Base-by-base conservation (phyloP, 441 rosid genomes). In the Erodium moschatum region DNA sequence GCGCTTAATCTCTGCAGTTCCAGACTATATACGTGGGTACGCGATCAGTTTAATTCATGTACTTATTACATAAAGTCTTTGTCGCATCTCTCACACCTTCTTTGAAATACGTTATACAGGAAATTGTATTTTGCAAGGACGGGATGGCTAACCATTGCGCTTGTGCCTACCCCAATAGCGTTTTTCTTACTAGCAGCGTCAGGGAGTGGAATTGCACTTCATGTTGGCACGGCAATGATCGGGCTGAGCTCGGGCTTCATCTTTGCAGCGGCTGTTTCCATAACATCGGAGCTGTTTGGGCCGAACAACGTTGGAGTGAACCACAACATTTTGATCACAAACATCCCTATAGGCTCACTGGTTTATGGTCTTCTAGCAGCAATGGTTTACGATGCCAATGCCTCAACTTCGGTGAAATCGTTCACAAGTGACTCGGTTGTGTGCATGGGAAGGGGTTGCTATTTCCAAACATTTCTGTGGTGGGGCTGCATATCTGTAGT, bases 231-330 rank as follows among this genome's bases (percentile, higher is more conserved):
- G 0, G 85, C 97, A 2, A 63, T 94, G 15, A 83, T 94, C 0
- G 96, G 96, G 29, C 40, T 91, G 70, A 91, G 98, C 75, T 93
- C 98, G 0, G 98, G 97, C 0, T 93, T 89, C 85, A 89, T 93
- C 75, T 93, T 93, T 52, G 96, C 98, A 3, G 93, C 96, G 2
- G 97, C 97, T 0, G 97, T 93, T 73, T 91, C 98, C 6, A 76
- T 93, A 63, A 93, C 98, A 44, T 91, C 96, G 0, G 97, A 91
- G 76, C 85, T 93, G 5, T 93, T 93, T 10, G 98, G 98, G 19
- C 96, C 96, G 0, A 89, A 87, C 61, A 91, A 92, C 67, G 81
- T 89, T 5, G 96, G 97, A 0, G 96, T 93, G 31, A 93, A 93
- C 79, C 98, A 93, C 81, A 93, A 93, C 75, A 87, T 93, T 65